phyloP scores from a whole-genome alignment of 1,284 basidiomycete genomes.

The Pseudozyma thailandica region DNA sequence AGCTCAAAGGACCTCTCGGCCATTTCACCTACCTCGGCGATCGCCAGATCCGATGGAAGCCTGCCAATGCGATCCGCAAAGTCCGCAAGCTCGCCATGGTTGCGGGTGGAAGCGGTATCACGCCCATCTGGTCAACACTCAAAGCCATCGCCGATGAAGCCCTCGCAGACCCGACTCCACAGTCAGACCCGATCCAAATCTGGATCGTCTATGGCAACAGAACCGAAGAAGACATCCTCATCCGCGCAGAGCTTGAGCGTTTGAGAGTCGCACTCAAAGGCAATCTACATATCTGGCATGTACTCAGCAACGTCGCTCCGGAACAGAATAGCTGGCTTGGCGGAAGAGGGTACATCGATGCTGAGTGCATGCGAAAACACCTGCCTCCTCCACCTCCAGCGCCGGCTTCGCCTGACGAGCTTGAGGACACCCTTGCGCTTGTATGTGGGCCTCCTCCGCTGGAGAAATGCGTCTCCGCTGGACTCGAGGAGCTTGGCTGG shows the following conservation, averaged over 20 bases:
- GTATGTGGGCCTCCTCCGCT: slow-evolving; percentile 74
- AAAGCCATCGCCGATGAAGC: slow-evolving; percentile 71
- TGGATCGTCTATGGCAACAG: slow-evolving; percentile 74
- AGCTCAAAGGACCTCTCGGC: slow-evolving; percentile 77
- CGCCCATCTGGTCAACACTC: slow-evolving; percentile 71
- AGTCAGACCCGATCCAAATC: slow-evolving; percentile 67
- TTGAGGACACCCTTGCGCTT: slow-evolving; percentile 70
- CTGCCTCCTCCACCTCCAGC: slow-evolving; percentile 64
- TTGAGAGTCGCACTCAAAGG: slow-evolving; percentile 67
- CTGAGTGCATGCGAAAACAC: slow-evolving; percentile 69
- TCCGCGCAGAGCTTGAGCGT: slow-evolving; percentile 72
- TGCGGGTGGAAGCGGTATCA: slow-evolving; percentile 76
- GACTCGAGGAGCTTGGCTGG: slow-evolving; percentile 57
- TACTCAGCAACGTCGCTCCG: slow-evolving; percentile 68
- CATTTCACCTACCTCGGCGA: slow-evolving; percentile 74
- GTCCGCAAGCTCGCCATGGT: slow-evolving; percentile 74
- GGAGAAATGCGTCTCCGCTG: slow-evolving; percentile 54
- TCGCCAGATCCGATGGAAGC: slow-evolving; percentile 70
- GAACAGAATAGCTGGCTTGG: slow-evolving; percentile 69
- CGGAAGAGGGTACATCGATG: slow-evolving; percentile 71
- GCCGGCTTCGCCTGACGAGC: slow-evolving; percentile 20
- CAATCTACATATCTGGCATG: slow-evolving; percentile 72
- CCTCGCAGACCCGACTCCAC: slow-evolving; percentile 39
- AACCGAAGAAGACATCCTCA: slow-evolving; percentile 72
- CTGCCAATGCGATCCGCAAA: slow-evolving; percentile 63